phyloP scores from a whole-genome alignment of 345 rosid genomes.

The Pugionium cornutum region DNA sequence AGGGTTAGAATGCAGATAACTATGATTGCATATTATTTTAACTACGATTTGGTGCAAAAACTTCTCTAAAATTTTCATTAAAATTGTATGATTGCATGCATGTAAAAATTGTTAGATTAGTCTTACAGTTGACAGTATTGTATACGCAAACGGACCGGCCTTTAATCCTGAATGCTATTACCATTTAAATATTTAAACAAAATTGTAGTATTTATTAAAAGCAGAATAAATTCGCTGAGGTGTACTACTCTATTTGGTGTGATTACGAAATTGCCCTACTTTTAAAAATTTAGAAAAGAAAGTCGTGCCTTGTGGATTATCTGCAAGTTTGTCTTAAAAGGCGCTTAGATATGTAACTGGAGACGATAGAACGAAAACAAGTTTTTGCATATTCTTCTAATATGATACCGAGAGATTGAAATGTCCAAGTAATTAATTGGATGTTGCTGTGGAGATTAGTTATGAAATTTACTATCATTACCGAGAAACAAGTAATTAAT shows the following conservation, averaged over 20 bases:
- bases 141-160: no score
- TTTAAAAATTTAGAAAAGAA: slow-evolving; percentile 21
- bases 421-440: background rate
- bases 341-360: slow-evolving; percentile 16
- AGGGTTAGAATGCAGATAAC: no score
- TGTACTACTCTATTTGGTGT: slow-evolving; percentile 12
- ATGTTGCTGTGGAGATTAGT: background rate
- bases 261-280: slow-evolving; percentile 19
- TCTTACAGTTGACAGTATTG: no score
- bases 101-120: no score
- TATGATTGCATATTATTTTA: no score
- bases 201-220: background rate
- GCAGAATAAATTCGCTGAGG: slow-evolving; percentile 14
- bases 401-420: background rate
- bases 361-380: slow-evolving; percentile 21
- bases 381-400: slow-evolving; percentile 6
- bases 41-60: no score
- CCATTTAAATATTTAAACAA: no score
- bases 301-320: slow-evolving; percentile 31
- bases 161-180: no score
- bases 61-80: no score
- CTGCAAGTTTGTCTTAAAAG: slow-evolving; percentile 28
- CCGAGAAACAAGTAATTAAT: background rate
- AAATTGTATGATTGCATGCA: no score
- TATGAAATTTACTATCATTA: background rate